Base-by-base conservation (phyloP, 176 grass and related monocot species). In the Oryza nivara region DNA sequence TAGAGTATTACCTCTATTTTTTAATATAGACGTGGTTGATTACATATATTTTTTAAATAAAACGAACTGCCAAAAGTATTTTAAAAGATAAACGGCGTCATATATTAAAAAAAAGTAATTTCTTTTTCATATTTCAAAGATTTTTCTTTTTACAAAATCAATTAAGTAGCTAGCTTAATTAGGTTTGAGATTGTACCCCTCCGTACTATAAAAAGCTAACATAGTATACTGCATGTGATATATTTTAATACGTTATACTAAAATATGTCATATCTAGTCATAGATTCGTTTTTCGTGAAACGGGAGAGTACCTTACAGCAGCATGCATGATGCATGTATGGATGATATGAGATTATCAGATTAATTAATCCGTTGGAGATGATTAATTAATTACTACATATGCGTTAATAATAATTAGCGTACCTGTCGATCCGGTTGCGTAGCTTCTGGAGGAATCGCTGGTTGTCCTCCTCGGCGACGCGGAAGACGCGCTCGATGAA, bases 401-500 rank as follows among this genome's bases (percentile, higher is more conserved):
- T 48, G 46, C 9, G 12, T 48, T 11, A 48, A 16, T 38, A 38
- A 38, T 6, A 38, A 38, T 17, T n/a, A 32, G 30, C 30, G 30
- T 32, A 82, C 93, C 88, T 91, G 88, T 98, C 96, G 78, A 99
- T 84, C 45, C 96, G 88, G 69, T 99, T 77, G 35, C 96, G 87
- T 0, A 96, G 94, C 90, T 96, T 99, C 38, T 92, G 83, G 5
- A 99, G 87, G 83, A 99, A 86, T 1, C 94, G 82, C 84, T 89
- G 93, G 87, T 99, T 99, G 78, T 96, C 96, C 40, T 99, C 96
- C 63, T 99, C 96, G 51, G 96, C 96, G 74, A 99, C 91, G 65
- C 88, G 83, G 82, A 99, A 99, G 73, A 99, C 89, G 69, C 96
- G 88, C 51, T 92, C 88, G 88, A 99, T 96, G 91, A 99, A 99